phyloP scores from a whole-genome alignment of 1,284 basidiomycete species.

The Cryptococcus amylolentus region DNA sequence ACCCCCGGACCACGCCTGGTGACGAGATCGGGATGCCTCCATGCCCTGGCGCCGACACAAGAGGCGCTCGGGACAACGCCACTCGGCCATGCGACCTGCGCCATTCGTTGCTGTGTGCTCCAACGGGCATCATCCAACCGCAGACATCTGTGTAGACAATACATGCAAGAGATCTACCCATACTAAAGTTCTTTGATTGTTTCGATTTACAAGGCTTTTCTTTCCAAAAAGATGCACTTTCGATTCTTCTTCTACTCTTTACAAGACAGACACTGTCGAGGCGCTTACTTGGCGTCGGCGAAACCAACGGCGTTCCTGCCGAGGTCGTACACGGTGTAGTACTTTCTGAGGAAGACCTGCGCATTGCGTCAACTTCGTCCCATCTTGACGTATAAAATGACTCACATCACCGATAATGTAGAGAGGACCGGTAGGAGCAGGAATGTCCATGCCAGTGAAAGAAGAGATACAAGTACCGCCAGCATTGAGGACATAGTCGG shows the following conservation, averaged over 20 bases:
- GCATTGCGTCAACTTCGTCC: background rate
- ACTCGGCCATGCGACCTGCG: no score
- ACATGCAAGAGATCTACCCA: background rate
- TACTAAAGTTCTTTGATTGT: background rate
- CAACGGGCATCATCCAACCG: background rate
- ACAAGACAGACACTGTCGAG: no score
- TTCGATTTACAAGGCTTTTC: background rate
- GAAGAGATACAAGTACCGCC: conserved; percentile 90
- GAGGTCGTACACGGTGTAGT: conserved; percentile 92
- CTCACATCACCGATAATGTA: conserved; percentile 82
- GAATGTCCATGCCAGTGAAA: conserved; percentile 90
- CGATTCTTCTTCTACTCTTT: background rate
- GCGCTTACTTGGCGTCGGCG: conserved; percentile 31
- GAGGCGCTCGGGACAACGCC: no score
- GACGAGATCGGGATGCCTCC: no score
- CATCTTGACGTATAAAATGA: background rate
- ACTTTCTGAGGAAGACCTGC: conserved; percentile 70
- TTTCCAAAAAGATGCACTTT: background rate
- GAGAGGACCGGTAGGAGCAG: conserved; percentile 76
- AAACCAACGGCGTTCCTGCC: conserved; percentile 54
- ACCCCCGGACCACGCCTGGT: no score
- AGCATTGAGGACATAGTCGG: conserved; percentile 85
- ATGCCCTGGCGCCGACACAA: no score
- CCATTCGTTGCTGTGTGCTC: no score
- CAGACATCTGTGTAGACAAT: background rate